These are phyloP conservation scores for Tylopilus sp. DNA, from an alignment of 1,284 basidiomycete species.

Conservation along the genomic window DNA sequence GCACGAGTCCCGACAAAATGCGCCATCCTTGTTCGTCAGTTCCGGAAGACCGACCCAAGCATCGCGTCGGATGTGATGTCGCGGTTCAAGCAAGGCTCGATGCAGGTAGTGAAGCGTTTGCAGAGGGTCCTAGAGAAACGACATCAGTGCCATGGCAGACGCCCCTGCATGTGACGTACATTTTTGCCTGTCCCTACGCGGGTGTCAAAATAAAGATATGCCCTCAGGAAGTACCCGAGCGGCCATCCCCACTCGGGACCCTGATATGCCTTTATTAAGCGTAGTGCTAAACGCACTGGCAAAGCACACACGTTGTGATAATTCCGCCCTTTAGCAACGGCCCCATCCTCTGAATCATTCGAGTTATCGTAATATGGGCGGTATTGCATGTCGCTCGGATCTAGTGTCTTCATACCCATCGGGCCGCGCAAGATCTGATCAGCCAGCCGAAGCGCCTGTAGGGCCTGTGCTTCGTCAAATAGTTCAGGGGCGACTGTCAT, in stretches of 20 bases:
- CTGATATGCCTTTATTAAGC: slow-evolving; percentile 34
- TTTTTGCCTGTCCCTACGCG: slow-evolving; percentile 56
- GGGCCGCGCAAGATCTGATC: slow-evolving; percentile 78
- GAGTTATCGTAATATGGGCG: slow-evolving; percentile 88
- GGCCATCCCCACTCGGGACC: slow-evolving; percentile 94
- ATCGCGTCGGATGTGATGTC: slow-evolving; percentile 72
- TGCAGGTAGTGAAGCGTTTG: slow-evolving; percentile 79
- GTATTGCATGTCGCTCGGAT: slow-evolving; percentile 82
- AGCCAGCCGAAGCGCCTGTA: slow-evolving; percentile 72
- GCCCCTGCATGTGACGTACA: slow-evolving; percentile 44
- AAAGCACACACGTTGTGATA: slow-evolving; percentile 65
- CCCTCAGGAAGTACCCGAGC: slow-evolving; percentile 90
- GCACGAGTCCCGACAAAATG: slow-evolving; percentile 83
- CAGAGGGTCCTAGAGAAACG: slow-evolving; percentile 51
- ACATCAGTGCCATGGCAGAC: background rate
- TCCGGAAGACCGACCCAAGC: slow-evolving; percentile 92
- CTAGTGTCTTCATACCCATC: slow-evolving; percentile 92
- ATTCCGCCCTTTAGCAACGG: slow-evolving; percentile 88
- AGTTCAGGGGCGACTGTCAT: slow-evolving; percentile 98
- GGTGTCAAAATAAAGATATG: slow-evolving; percentile 84
- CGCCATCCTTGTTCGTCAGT: slow-evolving; percentile 81
- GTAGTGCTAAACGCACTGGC: background rate
- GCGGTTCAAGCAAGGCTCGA: slow-evolving; percentile 63
- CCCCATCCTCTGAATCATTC: slow-evolving; percentile 79
- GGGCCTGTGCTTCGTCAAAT: slow-evolving; percentile 78